phyloP scores from a whole-genome alignment of 2,329 filamentous ascomycete genomes.

The Pseudogymnoascus sp. region DNA sequence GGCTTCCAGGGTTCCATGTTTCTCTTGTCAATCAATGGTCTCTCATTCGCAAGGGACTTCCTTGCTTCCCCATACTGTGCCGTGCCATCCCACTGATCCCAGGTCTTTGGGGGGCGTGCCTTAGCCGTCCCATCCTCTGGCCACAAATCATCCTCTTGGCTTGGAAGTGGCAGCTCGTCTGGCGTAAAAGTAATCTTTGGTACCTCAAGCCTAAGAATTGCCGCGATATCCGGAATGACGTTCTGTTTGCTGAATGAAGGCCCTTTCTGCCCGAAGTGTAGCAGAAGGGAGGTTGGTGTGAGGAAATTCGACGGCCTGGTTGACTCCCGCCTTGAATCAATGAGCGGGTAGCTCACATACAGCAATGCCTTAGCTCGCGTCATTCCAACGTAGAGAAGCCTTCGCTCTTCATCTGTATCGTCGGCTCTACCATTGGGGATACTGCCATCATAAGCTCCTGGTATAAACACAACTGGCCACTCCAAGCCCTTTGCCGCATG shows the following conservation, averaged over 20 bases:
- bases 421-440: slow-evolving; percentile 79
- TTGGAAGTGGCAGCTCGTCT: slow-evolving; percentile 35
- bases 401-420: slow-evolving; percentile 77
- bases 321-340: slow-evolving; percentile 54
- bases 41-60: neutral
- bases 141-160: slow-evolving; percentile 59
- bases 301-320: slow-evolving; percentile 68
- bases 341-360: slow-evolving; percentile 73
- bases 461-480: slow-evolving; percentile 93
- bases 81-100: neutral
- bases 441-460: slow-evolving; percentile 79
- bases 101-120: slow-evolving; percentile 18
- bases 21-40: neutral
- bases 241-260: slow-evolving; percentile 55
- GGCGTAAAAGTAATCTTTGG: slow-evolving; percentile 37
- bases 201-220: slow-evolving; percentile 58
- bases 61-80: neutral
- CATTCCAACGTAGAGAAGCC: slow-evolving; percentile 93
- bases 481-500: slow-evolving; percentile 94
- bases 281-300: slow-evolving; percentile 42
- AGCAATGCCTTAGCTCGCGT: slow-evolving; percentile 80
- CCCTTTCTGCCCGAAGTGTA: slow-evolving; percentile 52
- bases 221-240: slow-evolving; percentile 58
- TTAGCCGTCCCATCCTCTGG: slow-evolving; percentile 51
- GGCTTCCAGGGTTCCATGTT: slow-evolving; percentile 3